Conservation (phyloP, 169 alveolate species). For the Plasmodium cynomolgi region DNA sequence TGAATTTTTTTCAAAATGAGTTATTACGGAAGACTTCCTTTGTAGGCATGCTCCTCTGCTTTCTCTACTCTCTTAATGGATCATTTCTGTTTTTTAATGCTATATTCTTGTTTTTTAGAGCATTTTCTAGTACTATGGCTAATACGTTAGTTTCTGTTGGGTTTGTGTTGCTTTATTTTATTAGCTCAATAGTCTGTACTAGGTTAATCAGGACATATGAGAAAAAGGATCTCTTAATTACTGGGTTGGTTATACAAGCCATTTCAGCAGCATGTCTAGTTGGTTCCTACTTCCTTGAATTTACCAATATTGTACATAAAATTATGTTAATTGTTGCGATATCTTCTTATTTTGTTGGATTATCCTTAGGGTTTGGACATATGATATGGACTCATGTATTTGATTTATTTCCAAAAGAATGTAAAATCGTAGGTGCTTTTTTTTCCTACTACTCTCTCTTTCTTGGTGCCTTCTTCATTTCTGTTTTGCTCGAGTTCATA, state of each 20-base stretch:
- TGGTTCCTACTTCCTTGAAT: neutral
- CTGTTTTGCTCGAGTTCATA: slow-evolving; percentile 7
- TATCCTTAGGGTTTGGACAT: slow-evolving; percentile 70
- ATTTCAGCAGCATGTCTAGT: slow-evolving; percentile 7
- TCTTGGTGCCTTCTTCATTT: slow-evolving; percentile 41
- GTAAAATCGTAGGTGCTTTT: slow-evolving; percentile 39
- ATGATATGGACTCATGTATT: slow-evolving; percentile 50
- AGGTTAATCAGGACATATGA: neutral
- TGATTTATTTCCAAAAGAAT: slow-evolving; percentile 44
- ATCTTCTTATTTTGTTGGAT: slow-evolving; percentile 7
- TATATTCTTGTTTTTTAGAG: slow-evolving; percentile 7
- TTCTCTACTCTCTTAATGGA: slow-evolving; percentile 31
- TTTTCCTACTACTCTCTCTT: slow-evolving; percentile 36
- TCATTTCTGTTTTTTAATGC: slow-evolving; percentile 21
- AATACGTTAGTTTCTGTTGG: slow-evolving; percentile 4
- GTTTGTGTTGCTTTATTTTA: slow-evolving; percentile 14
- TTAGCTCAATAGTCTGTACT: slow-evolving; percentile 11
- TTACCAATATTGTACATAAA: neutral
- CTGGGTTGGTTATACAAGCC: slow-evolving; percentile 18
- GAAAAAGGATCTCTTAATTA: slow-evolving; percentile 5
- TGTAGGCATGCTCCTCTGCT: slow-evolving; percentile 14
- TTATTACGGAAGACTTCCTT: slow-evolving; percentile 11
- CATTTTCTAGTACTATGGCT: neutral
- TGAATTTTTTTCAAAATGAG: slow-evolving; percentile 17
- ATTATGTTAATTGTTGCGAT: slow-evolving; percentile 12